Evolutionary conservation across 306 rosid species (phyloP), one percentile per base, ranked within the genome.

Genomic region (Ochetophila trinervis): DNA sequence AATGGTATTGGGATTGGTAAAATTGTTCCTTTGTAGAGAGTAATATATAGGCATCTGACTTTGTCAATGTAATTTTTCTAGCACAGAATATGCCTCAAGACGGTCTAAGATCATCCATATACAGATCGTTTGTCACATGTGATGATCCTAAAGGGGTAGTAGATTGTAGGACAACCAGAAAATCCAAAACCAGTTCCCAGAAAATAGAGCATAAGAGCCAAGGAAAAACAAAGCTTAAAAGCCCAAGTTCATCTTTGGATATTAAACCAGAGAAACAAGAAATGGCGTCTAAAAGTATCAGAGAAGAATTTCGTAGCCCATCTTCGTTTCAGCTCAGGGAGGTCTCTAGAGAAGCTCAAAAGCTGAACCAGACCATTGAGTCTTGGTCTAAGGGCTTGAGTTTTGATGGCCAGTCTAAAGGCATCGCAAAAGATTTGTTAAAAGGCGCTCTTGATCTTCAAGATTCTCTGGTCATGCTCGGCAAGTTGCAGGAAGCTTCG

Each of bases 131-230:
- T 77, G 70, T 90, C 77, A 76, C 90, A 66, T 93, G 99, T 83
- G 86, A 87, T 60, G 91, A 93, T 80, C 97, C 96, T 76, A 87
- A 81, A 73, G 99, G 97, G 22, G 96, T 90, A 40, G 90, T 90
- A 51, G 87, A 86, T 55, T 93, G 97, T 72, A 84, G 82, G 69
- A 61, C 77, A 66, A 78, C 81, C 52, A 89, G 84, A 75, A 93
- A 64, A 80, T 71, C 76, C 82, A 84, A 81, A 83, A 73, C 71
- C 16, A 63, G 22, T 76, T 75, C 77, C 63, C 72, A 76, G 57
- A 77, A 84, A 66, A 75, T 76, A 78, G 86, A 85, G 83, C 79
- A 69, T 23, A 89, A 72, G 82, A 78, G 72, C 4, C 80, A 70
- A 65, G 32, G 53, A 67, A 77, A 32, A 62, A 81, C 81, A 78